These are phyloP conservation scores for Pseudogymnoascus sp. DNA, from an alignment of 2,329 filamentous ascomycete species.

Conservation along the genomic window DNA sequence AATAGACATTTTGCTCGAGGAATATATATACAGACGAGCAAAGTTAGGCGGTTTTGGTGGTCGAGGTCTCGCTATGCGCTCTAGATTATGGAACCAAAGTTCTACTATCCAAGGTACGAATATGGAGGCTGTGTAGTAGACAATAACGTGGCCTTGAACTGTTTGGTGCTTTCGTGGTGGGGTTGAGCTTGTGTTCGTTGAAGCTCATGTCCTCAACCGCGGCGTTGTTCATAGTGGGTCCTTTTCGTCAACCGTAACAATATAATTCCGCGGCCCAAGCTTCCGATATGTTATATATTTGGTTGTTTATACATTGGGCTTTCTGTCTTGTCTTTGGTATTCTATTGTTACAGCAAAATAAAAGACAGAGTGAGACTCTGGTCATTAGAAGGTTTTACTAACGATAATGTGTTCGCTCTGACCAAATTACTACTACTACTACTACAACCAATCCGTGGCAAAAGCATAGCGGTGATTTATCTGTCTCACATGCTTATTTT, in stretches of 20 bases:
- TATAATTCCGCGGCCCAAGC: neutral
- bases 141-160: neutral
- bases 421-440: neutral
- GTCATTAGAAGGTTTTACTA: neutral
- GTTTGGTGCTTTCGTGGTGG: neutral
- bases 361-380: neutral
- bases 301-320: neutral
- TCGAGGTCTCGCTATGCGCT: neutral
- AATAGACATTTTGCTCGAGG: conserved; percentile 63
- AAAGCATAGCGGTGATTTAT: neutral
- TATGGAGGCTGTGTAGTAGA: neutral
- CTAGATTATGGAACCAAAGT: neutral
- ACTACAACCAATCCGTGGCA: neutral
- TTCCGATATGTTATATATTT: neutral
- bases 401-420: neutral
- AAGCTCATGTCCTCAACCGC: conserved; percentile 6
- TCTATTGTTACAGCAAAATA: neutral
- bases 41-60: neutral
- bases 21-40: neutral
- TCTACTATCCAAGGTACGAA: neutral
- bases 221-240: conserved; percentile 1
- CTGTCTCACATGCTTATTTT: neutral
- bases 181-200: neutral
- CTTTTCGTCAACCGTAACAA: conserved; percentile 5
- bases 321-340: neutral